Evolutionary conservation across 495 filamentous ascomycete species (phyloP).

Genomic region (Penicillium canariense): DNA sequence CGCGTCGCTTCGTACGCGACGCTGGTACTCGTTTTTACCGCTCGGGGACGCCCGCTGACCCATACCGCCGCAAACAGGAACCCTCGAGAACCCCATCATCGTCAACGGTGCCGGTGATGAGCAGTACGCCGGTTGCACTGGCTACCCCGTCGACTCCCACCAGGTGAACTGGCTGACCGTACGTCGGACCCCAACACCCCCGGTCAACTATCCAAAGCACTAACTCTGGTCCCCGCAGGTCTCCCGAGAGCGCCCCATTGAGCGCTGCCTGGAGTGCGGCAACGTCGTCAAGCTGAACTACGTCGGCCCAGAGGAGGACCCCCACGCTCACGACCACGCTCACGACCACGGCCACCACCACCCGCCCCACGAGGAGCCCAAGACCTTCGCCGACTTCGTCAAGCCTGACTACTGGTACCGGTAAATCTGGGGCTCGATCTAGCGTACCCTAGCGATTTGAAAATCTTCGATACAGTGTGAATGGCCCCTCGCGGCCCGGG

Average conservation of each 20-base stretch:
- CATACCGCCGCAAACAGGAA: slow-evolving; percentile 55
- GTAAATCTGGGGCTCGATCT: slow-evolving; percentile 33
- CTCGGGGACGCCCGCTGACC: neutral
- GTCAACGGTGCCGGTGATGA: slow-evolving; percentile 90
- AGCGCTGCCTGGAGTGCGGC: slow-evolving; percentile 95
- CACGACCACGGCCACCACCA: slow-evolving; percentile 48
- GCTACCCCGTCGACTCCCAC: slow-evolving; percentile 89
- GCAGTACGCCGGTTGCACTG: slow-evolving; percentile 96
- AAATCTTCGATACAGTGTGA: slow-evolving; percentile 16
- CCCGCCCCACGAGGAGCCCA: slow-evolving; percentile 71
- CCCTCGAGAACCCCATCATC: slow-evolving; percentile 82
- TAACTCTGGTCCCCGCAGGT: slow-evolving; percentile 48
- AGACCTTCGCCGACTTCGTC: slow-evolving; percentile 91
- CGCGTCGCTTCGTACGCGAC: neutral
- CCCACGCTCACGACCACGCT: slow-evolving; percentile 53
- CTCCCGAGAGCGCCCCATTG: slow-evolving; percentile 82
- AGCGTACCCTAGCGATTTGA: slow-evolving; percentile 3
- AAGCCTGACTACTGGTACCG: slow-evolving; percentile 86
- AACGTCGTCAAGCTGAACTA: slow-evolving; percentile 96
- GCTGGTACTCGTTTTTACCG: neutral
- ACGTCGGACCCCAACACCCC: slow-evolving; percentile 31
- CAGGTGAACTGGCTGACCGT: slow-evolving; percentile 85
- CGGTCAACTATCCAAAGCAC: neutral
- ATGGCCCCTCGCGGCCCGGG: slow-evolving; percentile 2
- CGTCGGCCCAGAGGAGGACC: slow-evolving; percentile 73